Evolutionary conservation across 768 basidiomycete species (phyloP), one percentile per base, ranked within the genome.

Genomic region (Trametes sanguinea): DNA sequence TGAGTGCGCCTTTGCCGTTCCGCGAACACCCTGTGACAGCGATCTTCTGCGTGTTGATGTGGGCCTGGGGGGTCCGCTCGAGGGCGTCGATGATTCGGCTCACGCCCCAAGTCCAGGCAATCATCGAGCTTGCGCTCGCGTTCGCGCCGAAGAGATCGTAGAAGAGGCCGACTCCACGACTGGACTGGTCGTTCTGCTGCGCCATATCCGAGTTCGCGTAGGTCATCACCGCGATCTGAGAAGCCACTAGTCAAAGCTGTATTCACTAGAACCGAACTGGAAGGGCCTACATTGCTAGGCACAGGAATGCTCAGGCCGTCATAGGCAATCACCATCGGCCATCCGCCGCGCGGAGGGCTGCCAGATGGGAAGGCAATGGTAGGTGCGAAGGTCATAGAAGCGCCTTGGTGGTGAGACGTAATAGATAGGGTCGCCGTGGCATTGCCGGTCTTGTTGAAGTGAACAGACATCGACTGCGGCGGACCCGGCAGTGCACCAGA

Each of bases 101-200:
- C 51, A 85, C 78, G 63, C 82, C 84, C 85, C 84, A 85, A 2
- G 81, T 81, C 85, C 85, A 86, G 3, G 85, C 84, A n/a, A 77
- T 82, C 82, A 85, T 80, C 8, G 85, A 81, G 45, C 74, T 73
- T 0, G 84, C 84, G 42, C 77, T 78, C 46, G 77, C 76, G 54
- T 65, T 69, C 27, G 65, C 71, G 9, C 83, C 84, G 71, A 82
- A 85, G 47, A 86, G 76, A 42, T 77, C 76, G 74, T 80, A 86
- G 78, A 86, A 86, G 57, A 81, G 80, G 39, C 85, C 84, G 48
- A 75, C 67, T 7, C 85, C 84, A 30, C 84, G 80, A 70, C 82
- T 83, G 9, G 62, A 57, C 8, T 47, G 46, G 65, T 75, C 72
- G 47, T 72, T 73, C 67, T 86, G 82, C 14, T 75, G 73, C 10